Percentiles rank a stretch among this genome's conserved stretches.
Evolutionary conservation across 495 filamentous ascomycete species (phyloP).

Genomic region (Hypoxylon cercidicola): DNA sequence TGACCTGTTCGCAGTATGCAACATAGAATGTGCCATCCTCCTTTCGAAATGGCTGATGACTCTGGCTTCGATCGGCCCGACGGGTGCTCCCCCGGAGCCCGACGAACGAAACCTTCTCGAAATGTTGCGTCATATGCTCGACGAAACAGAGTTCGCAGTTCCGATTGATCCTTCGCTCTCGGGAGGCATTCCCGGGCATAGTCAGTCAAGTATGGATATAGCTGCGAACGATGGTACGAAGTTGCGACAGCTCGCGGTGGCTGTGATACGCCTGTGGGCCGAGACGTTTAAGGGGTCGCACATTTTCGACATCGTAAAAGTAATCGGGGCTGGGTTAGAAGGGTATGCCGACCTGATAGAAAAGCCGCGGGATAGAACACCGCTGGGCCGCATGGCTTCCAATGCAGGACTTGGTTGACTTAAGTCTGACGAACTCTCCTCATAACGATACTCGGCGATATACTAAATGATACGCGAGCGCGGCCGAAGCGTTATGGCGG

Average conservation of each 20-base stretch:
- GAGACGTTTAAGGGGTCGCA: slow-evolving; percentile 74
- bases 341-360: slow-evolving; percentile 73
- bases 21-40: slow-evolving; percentile 75
- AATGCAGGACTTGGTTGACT: slow-evolving; percentile 47
- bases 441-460: neutral
- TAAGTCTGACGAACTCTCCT: neutral
- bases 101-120: slow-evolving; percentile 73
- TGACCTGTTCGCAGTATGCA: slow-evolving; percentile 60
- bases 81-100: slow-evolving; percentile 55
- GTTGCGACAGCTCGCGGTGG: slow-evolving; percentile 68
- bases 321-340: slow-evolving; percentile 70
- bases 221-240: slow-evolving; percentile 59
- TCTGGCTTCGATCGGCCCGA: slow-evolving; percentile 54
- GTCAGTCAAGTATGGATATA: slow-evolving; percentile 51
- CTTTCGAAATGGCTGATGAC: slow-evolving; percentile 65
- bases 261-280: slow-evolving; percentile 73
- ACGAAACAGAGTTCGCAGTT: slow-evolving; percentile 79
- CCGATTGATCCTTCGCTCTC: slow-evolving; percentile 61
- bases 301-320: slow-evolving; percentile 72
- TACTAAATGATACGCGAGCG: neutral
- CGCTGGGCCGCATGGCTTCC: slow-evolving; percentile 49
- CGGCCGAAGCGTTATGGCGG: too few relatives aligned
- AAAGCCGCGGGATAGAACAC: slow-evolving; percentile 60
- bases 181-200: slow-evolving; percentile 48
- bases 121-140: slow-evolving; percentile 77